Percentiles rank a stretch among this genome's conserved stretches.
Conservation (phyloP, 805 yeast species). For the Tetrapisispora namnaoensis region DNA sequence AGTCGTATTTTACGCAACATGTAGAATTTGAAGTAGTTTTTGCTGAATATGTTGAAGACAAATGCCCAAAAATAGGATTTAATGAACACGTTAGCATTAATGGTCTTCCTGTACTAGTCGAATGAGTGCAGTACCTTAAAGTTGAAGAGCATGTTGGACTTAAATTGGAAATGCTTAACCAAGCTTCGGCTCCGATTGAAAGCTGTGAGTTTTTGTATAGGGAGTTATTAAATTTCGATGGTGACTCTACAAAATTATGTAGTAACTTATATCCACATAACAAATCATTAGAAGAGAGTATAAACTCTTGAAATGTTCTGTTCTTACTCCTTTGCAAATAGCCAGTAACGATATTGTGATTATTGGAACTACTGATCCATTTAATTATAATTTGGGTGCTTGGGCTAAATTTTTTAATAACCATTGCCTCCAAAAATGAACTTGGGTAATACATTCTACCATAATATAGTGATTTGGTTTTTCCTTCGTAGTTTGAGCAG, state of each 20-base stretch:
- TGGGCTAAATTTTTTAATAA: conserved; percentile 50
- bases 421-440: conserved; percentile 78
- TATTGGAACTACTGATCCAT: conserved; percentile 60
- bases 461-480: conserved; percentile 45
- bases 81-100: conserved; percentile 75
- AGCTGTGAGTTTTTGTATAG: conserved; percentile 53
- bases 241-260: conserved; percentile 45
- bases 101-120: conserved; percentile 83
- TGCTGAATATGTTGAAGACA: conserved; percentile 80
- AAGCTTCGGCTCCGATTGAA: conserved; percentile 75
- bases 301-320: conserved; percentile 56
- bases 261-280: conserved; percentile 72
- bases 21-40: conserved; percentile 68
- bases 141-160: conserved; percentile 88
- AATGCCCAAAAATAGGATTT: conserved; percentile 84
- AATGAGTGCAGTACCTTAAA: conserved; percentile 71
- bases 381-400: conserved; percentile 59
- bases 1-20: conserved; percentile 76
- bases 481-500: conserved; percentile 4
- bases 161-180: conserved; percentile 77
- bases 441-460: conserved; percentile 88
- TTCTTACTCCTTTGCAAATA: conserved; percentile 62
- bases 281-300: conserved; percentile 77
- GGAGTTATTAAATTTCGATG: conserved; percentile 32
- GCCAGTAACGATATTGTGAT: conserved; percentile 51